Evolutionary conservation across 1,284 basidiomycete genomes (phyloP).

Genomic region (Neonothopanus nambi): DNA sequence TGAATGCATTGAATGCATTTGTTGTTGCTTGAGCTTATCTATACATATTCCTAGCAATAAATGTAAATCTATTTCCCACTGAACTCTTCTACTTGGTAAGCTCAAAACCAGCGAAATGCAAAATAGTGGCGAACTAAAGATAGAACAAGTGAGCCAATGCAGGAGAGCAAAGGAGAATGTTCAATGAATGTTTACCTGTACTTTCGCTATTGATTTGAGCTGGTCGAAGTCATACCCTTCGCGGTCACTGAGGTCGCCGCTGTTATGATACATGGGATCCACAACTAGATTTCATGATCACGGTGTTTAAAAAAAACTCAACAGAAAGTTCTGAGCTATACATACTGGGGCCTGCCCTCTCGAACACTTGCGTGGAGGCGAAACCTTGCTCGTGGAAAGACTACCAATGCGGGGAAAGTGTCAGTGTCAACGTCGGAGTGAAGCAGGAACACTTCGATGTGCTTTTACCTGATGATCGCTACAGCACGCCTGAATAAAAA

Average conservation of each 20-base stretch:
- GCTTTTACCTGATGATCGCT: slow-evolving; percentile 79
- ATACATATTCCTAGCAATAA: slow-evolving; percentile 4
- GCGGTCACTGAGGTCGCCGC: slow-evolving; percentile 77
- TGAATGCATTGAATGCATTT: neutral
- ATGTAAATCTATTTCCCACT: neutral
- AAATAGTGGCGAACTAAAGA: slow-evolving; percentile 50
- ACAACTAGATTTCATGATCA: slow-evolving; percentile 54
- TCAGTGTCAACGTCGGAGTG: neutral
- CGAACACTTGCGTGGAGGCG: slow-evolving; percentile 80
- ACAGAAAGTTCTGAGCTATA: slow-evolving; percentile 7
- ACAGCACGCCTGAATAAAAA: slow-evolving; percentile 65
- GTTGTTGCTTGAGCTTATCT: neutral
- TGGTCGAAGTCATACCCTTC: slow-evolving; percentile 82
- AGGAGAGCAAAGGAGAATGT: neutral
- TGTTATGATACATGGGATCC: slow-evolving; percentile 87
- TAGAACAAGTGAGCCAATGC: neutral
- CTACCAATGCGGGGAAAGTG: slow-evolving; percentile 32
- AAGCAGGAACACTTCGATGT: neutral
- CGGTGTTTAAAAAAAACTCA: neutral
- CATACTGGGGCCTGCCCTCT: slow-evolving; percentile 76
- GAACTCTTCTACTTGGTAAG: slow-evolving; percentile 15
- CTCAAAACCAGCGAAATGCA: slow-evolving; percentile 56
- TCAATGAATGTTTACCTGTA: slow-evolving; percentile 64
- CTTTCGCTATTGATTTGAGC: slow-evolving; percentile 79
- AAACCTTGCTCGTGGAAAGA: slow-evolving; percentile 83